These are phyloP conservation scores for Microstegium vimineum DNA, from an alignment of 176 grass and related monocot genomes.

Conservation along the genomic window DNA sequence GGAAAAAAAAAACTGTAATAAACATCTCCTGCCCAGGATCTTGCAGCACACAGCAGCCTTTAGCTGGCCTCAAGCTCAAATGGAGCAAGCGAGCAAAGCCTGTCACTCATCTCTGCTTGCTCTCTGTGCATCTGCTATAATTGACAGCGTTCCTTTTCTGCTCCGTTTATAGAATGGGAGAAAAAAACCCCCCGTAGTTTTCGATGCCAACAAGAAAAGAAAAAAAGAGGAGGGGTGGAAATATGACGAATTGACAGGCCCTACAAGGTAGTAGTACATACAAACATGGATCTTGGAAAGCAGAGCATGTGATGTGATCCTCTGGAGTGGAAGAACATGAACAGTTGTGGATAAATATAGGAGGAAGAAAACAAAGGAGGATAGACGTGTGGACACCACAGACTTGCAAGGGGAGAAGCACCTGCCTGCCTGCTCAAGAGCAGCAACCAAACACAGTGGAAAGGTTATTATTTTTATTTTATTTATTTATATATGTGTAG, in stretches of 20 bases:
- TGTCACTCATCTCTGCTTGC: background rate
- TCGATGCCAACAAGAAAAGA: background rate
- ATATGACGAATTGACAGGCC: background rate
- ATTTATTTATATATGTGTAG: background rate
- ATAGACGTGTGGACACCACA: conserved; percentile 5
- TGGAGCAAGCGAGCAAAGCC: background rate
- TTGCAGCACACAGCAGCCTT: background rate
- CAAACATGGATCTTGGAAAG: background rate
- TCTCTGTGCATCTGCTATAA: background rate
- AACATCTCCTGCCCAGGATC: conserved; percentile 21
- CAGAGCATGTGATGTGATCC: background rate
- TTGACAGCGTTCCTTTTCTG: background rate
- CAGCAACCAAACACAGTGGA: conserved; percentile 7
- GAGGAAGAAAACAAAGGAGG: background rate
- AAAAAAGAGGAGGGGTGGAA: background rate
- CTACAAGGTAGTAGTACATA: background rate
- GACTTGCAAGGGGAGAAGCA: conserved; percentile 14
- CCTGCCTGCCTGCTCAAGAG: background rate
- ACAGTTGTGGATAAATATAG: background rate
- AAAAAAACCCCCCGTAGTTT: background rate
- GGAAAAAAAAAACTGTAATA: background rate
- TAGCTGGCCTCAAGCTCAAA: background rate
- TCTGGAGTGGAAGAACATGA: background rate
- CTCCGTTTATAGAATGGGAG: background rate
- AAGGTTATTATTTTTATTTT: background rate